A percentile compares a stretch with the other conserved stretches of the same genome.
Conservation (phyloP, 2,329 filamentous ascomycete genomes). For the Trichoderma koningii region DNA sequence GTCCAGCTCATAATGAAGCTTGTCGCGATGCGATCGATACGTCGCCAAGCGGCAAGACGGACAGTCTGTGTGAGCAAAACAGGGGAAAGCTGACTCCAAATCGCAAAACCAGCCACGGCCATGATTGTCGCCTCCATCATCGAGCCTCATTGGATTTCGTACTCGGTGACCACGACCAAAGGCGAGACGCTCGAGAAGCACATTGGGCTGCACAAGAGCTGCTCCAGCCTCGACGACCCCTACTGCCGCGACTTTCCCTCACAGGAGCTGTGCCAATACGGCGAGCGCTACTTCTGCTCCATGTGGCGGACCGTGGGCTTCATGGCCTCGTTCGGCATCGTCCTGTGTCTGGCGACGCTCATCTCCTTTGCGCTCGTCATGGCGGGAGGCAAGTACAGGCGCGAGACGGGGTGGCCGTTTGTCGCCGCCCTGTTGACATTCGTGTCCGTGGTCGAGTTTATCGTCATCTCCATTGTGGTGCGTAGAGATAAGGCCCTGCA, state of each 20-base stretch:
- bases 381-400: conserved; percentile 73
- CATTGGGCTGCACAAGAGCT: conserved; percentile 80
- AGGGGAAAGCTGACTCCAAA: neutral
- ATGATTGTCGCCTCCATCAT: conserved; percentile 71
- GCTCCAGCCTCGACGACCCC: conserved; percentile 67
- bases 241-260: conserved; percentile 53
- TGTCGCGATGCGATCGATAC: neutral
- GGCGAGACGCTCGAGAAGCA: conserved; percentile 56
- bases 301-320: conserved; percentile 91
- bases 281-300: conserved; percentile 76
- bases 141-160: conserved; percentile 72
- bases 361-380: conserved; percentile 78
- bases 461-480: conserved; percentile 82
- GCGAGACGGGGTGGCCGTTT: conserved; percentile 81
- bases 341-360: conserved; percentile 80
- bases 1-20: neutral
- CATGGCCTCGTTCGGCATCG: conserved; percentile 78
- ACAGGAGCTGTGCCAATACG: conserved; percentile 40
- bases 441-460: conserved; percentile 69
- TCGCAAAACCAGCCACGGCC: conserved; percentile 57
- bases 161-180: conserved; percentile 53
- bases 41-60: conserved; percentile 9
- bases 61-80: neutral
- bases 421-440: conserved; percentile 65
- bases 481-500: conserved; percentile 40